Evolutionary conservation across 148 eudicot genomes (phyloP), one percentile per base, ranked within the genome.

Genomic region (Tetragonia tetragonoides): DNA sequence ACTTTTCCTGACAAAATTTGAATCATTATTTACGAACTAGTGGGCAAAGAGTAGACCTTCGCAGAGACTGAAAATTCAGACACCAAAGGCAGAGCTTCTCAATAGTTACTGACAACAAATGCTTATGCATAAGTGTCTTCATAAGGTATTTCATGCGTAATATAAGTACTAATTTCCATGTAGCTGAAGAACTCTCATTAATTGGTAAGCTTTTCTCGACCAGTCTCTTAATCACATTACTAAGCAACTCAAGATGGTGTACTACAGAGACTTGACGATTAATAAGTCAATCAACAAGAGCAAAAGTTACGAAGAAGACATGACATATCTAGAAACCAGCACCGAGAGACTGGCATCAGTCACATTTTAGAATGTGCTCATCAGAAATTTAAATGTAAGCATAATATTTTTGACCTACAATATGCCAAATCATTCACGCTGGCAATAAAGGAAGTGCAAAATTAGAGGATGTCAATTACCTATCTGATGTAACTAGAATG

Each of bases 401-500:
- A 17, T 59, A 59, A 17, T 15, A 3, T 16, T 60, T 3, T 1
- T 21, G 64, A 60, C 64, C n/a, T 4, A 17, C 64, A 60, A 20
- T 23, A 21, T 20, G 62, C 59, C 3, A 18, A 66, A 7, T 6
- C 14, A 70, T 46, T 69, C 28, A 70, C 47, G 34, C 62, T 78
- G 21, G 7, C 51, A 67, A 40, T 11, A 59, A 41, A 17, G 56
- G 40, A 23, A 16, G 68, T 49, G 56, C n/a, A 7, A 20, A 18
- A 20, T 57, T 57, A 12, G 20, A 49, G 68, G 47, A 59, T 38
- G 24, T 61, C 54, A 81, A 68, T 83, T 89, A 95, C 98, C 98
- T 86, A 84, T 93, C 94, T 20, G 99, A 95, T 68, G 99, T 92
- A 37, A 91, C 89, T 77, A 95, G 86, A 82, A 95, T 78, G 75